A percentile compares a stretch with the other conserved stretches of the same genome.
Conservation (phyloP, 306 rosid species). For the Benincasa hispida region DNA sequence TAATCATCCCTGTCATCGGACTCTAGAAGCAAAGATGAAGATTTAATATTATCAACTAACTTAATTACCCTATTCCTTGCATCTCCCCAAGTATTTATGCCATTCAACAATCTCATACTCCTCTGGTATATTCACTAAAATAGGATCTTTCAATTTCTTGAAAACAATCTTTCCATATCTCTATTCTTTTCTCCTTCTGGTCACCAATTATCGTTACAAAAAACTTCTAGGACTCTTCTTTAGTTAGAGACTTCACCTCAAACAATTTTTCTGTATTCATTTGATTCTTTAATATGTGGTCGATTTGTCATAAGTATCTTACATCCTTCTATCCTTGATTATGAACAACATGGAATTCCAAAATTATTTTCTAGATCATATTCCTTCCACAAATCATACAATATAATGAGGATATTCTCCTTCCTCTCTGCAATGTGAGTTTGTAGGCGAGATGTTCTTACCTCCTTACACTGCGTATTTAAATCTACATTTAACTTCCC, state of each 20-base stretch:
- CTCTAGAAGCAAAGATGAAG: not conserved
- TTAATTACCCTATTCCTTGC: not conserved
- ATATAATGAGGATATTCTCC: constrained; percentile 10
- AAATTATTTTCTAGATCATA: constrained; percentile 15
- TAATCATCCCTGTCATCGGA: not conserved
- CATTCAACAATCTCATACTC: not conserved
- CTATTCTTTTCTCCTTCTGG: not conserved
- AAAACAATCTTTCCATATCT: not conserved
- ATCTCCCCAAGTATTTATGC: not conserved
- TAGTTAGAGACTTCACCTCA: not conserved
- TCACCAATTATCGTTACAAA: not conserved
- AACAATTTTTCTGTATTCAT: not conserved
- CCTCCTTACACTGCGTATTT: not conserved
- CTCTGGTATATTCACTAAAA: not conserved
- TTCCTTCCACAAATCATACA: constrained; percentile 30
- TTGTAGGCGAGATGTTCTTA: not conserved
- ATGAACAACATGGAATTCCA: constrained; percentile 19
- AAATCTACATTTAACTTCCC: not conserved
- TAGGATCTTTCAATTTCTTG: not conserved
- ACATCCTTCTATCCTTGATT: constrained; percentile 16
- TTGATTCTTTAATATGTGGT: constrained; percentile 5
- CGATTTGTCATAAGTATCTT: constrained; percentile 18
- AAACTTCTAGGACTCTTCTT: not conserved
- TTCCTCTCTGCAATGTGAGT: not conserved
- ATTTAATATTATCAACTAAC: not conserved